Evolutionary conservation across 257 asterid species (phyloP).

Genomic region (Gentiana macrophylla): DNA sequence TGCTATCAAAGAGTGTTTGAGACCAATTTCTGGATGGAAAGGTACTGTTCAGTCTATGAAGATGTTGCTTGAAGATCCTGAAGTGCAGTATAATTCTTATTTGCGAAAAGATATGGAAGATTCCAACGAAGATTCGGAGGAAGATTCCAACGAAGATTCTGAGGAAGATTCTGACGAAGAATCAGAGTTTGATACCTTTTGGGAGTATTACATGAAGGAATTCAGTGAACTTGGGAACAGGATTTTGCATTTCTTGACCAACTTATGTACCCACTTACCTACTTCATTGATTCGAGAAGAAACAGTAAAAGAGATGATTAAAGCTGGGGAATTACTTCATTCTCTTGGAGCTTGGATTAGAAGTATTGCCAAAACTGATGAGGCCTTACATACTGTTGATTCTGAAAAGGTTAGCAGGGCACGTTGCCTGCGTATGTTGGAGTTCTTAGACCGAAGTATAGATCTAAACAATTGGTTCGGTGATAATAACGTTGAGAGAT

Average conservation of each 20-base stretch:
- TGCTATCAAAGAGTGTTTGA: constrained; percentile 29
- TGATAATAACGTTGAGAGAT: constrained; percentile 8
- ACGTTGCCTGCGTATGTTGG: constrained; percentile 24
- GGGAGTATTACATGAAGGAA: constrained; percentile 35
- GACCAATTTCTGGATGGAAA: constrained; percentile 45
- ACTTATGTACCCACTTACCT: constrained; percentile 56
- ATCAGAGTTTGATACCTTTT: constrained; percentile 20
- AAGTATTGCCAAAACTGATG: too few relatives aligned
- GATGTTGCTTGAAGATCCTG: constrained; percentile 45
- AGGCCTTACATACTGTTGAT: too few relatives aligned
- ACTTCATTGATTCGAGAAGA: constrained; percentile 22
- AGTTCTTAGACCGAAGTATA: constrained; percentile 10
- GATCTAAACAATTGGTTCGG: constrained; percentile 13
- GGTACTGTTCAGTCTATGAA: constrained; percentile 28
- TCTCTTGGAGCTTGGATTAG: constrained; percentile 13
- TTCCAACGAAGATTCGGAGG: neutral
- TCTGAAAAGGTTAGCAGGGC: too few relatives aligned
- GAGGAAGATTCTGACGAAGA: constrained; percentile 5
- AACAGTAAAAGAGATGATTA: constrained; percentile 25
- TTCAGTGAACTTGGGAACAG: constrained; percentile 10
- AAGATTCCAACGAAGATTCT: neutral
- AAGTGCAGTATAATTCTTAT: constrained; percentile 23
- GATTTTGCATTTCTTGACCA: constrained; percentile 23
- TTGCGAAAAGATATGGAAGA: constrained; percentile 13
- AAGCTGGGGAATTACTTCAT: constrained; percentile 20